Evolutionary conservation across 768 basidiomycete genomes (phyloP), one percentile per base, ranked within the genome.

Genomic region (Mycena latifolia): DNA sequence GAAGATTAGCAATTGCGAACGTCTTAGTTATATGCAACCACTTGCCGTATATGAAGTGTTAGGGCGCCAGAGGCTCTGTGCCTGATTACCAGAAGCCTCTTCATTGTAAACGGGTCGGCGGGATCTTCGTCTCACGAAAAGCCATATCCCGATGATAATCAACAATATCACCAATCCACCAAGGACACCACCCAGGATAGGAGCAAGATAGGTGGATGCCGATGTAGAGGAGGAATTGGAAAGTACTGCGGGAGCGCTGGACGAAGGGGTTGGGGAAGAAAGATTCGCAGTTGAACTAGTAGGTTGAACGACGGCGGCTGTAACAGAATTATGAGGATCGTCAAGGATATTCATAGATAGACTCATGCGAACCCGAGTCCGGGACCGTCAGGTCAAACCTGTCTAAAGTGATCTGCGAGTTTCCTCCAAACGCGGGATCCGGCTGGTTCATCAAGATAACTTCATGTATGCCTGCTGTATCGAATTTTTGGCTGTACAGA

Each of bases 161-260:
- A 65, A 37, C 25, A 85, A 39, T 3, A 72, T 65, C 1, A 67
- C 77, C 5, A 81, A 60, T 2, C 79, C 83, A n/a, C 82, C 83
- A 22, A 83, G 73, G 1, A 80, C 75, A 22, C 80, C 79, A 9
- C 82, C 84, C 15, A 84, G 74, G 46, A 86, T 82, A 28, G 79
- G 74, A 2, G 76, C 79, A 0, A 77, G 72, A 39, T 75, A n/a
- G n/a, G n/a, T 29, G 17, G 68, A 59, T 20, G 60, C 22, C 20
- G 56, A 28, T 28, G 61, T 15, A 3, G 65, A 28, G 17, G 72
- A 18, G 7, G 57, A 17, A 9, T 56, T 25, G 0, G 47, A 28
- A 12, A 37, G 43, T 17, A 37, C 31, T 15, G 53, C 37, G 55
- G n/a, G 27, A 17, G 37, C n/a, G 14, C 9, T 37, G 37, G 48